Conservation (phyloP, 2,329 filamentous ascomycete genomes). For the Claviceps fusiformis region DNA sequence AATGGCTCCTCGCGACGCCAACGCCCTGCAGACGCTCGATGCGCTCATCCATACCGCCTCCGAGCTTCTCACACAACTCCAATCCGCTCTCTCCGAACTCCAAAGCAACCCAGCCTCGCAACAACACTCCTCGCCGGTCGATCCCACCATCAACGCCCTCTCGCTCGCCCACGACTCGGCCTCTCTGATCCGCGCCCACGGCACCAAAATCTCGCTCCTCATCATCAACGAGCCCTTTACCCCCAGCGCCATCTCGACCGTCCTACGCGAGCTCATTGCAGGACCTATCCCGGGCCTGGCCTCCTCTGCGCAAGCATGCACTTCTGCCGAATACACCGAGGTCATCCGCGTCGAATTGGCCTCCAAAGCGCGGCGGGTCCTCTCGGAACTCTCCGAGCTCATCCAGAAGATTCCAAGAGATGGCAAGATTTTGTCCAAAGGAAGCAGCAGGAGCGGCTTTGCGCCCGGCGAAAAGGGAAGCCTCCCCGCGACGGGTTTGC, state of each 20-base stretch:
- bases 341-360: conserved; percentile 51
- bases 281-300: conserved; percentile 64
- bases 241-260: conserved; percentile 55
- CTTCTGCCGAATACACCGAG: conserved; percentile 45
- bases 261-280: conserved; percentile 58
- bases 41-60: conserved; percentile 23
- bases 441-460: conserved; percentile 11
- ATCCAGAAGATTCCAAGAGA: conserved; percentile 46
- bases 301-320: conserved; percentile 54
- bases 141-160: conserved; percentile 39
- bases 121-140: conserved; percentile 2
- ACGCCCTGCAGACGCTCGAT: conserved; percentile 25
- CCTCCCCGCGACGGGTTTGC: conserved; percentile 55
- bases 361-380: conserved; percentile 40
- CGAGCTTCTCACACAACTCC: conserved; percentile 27
- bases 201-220: conserved; percentile 76
- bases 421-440: conserved; percentile 33
- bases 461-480: conserved; percentile 35
- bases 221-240: conserved; percentile 81
- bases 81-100: conserved; percentile 26
- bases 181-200: conserved; percentile 63
- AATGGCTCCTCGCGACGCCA: conserved; percentile 14
- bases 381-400: conserved; percentile 50
- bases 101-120: conserved; percentile 16
- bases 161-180: conserved; percentile 59